Evolutionary conservation across 176 grass and related monocot species (phyloP).

Genomic region (Lolium multiflorum): DNA sequence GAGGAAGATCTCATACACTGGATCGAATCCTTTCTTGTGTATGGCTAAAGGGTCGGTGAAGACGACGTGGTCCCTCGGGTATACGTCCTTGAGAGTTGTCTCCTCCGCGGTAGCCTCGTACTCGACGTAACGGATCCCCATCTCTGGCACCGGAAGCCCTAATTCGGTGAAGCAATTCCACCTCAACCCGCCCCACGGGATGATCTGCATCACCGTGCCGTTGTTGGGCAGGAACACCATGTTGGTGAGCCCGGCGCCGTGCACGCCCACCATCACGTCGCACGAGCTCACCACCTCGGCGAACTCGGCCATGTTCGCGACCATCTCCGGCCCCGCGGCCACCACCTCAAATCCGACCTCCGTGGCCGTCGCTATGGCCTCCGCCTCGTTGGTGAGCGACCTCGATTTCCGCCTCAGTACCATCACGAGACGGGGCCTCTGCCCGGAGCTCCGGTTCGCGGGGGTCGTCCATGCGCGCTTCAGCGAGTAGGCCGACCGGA

Average conservation of each 20-base stretch:
- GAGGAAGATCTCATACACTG: conserved; percentile 46
- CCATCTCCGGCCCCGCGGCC: conserved; percentile 27
- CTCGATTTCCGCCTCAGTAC: conserved; percentile 52
- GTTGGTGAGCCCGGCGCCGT: conserved; percentile 88
- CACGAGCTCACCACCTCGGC: conserved; percentile 68
- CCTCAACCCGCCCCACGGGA: conserved; percentile 62
- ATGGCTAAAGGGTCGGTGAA: conserved; percentile 67
- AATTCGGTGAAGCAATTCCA: conserved; percentile 47
- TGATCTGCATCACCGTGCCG: conserved; percentile 61
- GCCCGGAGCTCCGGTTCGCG: background rate
- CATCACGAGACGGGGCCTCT: conserved; percentile 57
- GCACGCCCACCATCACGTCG: conserved; percentile 82
- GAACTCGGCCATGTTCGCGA: conserved; percentile 31
- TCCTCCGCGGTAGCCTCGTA: conserved; percentile 68
- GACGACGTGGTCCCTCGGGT: conserved; percentile 56
- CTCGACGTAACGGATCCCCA: conserved; percentile 69
- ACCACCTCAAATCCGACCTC: conserved; percentile 61
- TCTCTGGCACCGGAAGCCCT: conserved; percentile 51
- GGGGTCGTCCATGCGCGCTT: conserved; percentile 16
- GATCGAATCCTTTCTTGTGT: conserved; percentile 39
- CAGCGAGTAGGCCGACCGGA: conserved; percentile 47
- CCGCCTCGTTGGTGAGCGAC: conserved; percentile 45
- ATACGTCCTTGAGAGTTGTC: conserved; percentile 65
- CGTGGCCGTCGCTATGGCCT: conserved; percentile 16
- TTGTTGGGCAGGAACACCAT: conserved; percentile 72